These are phyloP conservation scores for Juncus inflexus DNA, from an alignment of 176 grass and related monocot species.

Conservation along the genomic window DNA sequence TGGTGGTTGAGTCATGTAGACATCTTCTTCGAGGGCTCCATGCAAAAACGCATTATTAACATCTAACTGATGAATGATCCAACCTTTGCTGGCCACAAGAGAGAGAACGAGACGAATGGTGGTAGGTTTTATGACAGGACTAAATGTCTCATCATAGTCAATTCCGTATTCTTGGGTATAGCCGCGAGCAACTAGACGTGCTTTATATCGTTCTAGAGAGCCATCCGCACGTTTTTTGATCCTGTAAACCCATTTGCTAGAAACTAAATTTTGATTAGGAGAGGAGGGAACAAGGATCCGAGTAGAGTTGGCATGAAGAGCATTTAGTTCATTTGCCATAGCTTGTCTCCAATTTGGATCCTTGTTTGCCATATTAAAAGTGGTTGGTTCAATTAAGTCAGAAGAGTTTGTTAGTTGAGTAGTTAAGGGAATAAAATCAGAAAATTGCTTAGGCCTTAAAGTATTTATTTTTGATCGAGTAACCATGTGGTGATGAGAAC, in stretches of 20 bases:
- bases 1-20: constrained; percentile 18
- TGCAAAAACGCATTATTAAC: background rate
- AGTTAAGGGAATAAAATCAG: background rate
- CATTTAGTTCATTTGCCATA: background rate
- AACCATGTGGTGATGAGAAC: background rate
- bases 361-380: background rate
- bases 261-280: background rate
- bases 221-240: background rate
- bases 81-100: background rate
- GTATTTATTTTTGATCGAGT: background rate
- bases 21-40: background rate
- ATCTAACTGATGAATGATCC: background rate
- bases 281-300: background rate
- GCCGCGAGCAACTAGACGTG: background rate
- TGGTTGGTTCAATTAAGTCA: background rate
- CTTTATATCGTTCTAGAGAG: background rate
- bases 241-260: background rate
- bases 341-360: background rate
- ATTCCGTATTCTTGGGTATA: constrained; percentile 1
- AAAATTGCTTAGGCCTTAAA: background rate
- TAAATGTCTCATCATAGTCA: background rate
- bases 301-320: background rate
- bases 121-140: background rate
- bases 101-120: background rate
- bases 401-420: background rate